Base-by-base conservation (phyloP, 2,329 filamentous ascomycete species). In the Aureobasidium sp. region DNA sequence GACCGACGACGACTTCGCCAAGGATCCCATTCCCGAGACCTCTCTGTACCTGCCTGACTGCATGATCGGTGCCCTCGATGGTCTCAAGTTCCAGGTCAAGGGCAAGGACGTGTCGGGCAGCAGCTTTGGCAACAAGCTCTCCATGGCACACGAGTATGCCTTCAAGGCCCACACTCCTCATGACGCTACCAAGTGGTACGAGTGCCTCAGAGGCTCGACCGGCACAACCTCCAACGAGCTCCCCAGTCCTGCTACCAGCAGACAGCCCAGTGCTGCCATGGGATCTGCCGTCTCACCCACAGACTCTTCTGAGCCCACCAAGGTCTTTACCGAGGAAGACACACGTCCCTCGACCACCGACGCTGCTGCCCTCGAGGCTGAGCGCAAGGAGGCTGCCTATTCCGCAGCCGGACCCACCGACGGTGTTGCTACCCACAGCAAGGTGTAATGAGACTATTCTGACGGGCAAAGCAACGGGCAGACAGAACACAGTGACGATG, bases 41-140 rank as follows among this genome's bases (percentile, higher is more conserved):
- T 94, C 89, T 15, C 85, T 99, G 67, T 97, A 93, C 75, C 85
- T 99, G 0, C 92, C 94, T 12, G 94, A 99, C 68, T 95, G 93
- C 68, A 76, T 87, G 49, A 83, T 97, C 62, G 90, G 91, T 62
- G 81, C 78, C 24, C 74, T 85, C 33, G 85, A 81, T 66, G 91
- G 89, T 60, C 83, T 87, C 64, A 97, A 96, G 76, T 97, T 99
- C 81, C 90, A 85, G 70, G 82, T 99, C 74, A 96, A 96, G 79
- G 94, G 94, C 74, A 97, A 97, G 76, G 92, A 99, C 72, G 85
- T 87, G 62, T 88, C 87, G 70, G 89, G 89, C 72, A 80, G 82
- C 64, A 89, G 88, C 66, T 77, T 97, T 66, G 86, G 87, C 70
- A 88, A 87, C 78, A 93, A 91, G 71, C 83, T 97, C 67, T 84